Conservation (phyloP, 345 rosid species). For the Melaleuca alternifolia region DNA sequence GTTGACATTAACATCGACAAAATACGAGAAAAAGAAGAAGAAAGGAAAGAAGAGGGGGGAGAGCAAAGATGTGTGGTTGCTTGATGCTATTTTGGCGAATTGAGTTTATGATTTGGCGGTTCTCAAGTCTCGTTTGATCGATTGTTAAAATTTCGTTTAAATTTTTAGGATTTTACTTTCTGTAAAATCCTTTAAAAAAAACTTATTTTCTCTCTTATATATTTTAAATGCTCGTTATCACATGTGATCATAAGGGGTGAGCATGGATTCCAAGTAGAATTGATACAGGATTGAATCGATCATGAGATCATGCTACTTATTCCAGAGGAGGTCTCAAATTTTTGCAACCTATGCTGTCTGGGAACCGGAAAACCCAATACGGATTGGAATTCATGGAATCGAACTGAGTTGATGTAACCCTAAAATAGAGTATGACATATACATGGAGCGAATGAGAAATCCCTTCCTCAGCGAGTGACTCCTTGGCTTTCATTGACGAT, state of each 20-base stretch:
- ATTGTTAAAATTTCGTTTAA: not conserved
- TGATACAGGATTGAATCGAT: not conserved
- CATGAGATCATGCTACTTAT: not conserved
- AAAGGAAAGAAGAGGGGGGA: not conserved
- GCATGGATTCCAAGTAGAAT: not conserved
- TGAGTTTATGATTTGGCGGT: not conserved
- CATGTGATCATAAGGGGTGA: not conserved
- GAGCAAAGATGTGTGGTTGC: too few species aligned
- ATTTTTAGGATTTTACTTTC: not conserved
- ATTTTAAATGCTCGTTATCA: not conserved
- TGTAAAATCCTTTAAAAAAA: not conserved
- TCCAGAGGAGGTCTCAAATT: not conserved
- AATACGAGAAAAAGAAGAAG: not conserved
- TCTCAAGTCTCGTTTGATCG: not conserved
- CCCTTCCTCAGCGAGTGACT: too few species aligned
- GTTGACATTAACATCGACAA: not conserved
- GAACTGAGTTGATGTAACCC: too few species aligned
- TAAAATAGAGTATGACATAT: too few species aligned
- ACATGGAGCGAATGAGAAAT: too few species aligned
- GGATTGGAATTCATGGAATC: too few species aligned
- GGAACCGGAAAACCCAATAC: too few species aligned
- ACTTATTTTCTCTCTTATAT: not conserved
- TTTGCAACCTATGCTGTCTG: too few species aligned
- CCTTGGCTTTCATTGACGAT: too few species aligned
- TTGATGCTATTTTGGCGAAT: not conserved